Base-by-base conservation (phyloP, 2,329 filamentous ascomycete species). In the Emericellopsis cladophorae region DNA sequence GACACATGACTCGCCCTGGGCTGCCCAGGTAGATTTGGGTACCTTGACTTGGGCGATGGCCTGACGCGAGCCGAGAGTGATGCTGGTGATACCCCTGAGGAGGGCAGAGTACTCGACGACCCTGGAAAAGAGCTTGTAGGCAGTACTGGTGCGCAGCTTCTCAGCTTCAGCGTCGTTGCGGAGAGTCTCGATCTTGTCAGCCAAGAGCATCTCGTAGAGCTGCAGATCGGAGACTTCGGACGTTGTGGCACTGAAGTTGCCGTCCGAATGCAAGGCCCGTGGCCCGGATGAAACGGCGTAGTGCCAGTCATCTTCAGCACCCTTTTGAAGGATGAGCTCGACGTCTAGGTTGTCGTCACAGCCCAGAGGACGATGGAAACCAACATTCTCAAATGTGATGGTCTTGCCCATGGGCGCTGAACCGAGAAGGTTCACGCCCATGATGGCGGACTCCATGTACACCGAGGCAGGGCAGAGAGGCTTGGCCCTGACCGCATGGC, bases 381-480 rank as follows among this genome's bases (percentile, higher is more conserved):
- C 33, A 11, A 49, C 35, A 24, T 48, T 45, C 10, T 40, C 37
- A 37, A 47, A 48, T 8, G 40, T 40, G 41, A 47, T 40, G 3
- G 42, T 46, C 33, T 44, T 44, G 18, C 18, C 36, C 3, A 37
- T 24, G 15, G 44, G 36, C 6, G 43, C 33, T 14, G 35, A n/a
- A 7, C 45, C 45, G 10, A 45, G 48, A 22, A 42, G 40, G 16
- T 47, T 40, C 2, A 39, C 15, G 2, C 44, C 44, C 49, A 51
- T 48, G 10, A 43, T 37, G 1, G 45, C 45, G 2, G 40, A 36
- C 39, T 51, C 49, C 48, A 49, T 46, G 40, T 51, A 51, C 44
- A 51, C 40, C 2, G 49, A 48, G 12, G 49, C 49, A 2, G 49
- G 49, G 40, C 49, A 51, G 4, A 51, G 34, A 6, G 49, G 49